Conservation (phyloP, 2,329 filamentous ascomycete species). For the Venturiaceae sp. region DNA sequence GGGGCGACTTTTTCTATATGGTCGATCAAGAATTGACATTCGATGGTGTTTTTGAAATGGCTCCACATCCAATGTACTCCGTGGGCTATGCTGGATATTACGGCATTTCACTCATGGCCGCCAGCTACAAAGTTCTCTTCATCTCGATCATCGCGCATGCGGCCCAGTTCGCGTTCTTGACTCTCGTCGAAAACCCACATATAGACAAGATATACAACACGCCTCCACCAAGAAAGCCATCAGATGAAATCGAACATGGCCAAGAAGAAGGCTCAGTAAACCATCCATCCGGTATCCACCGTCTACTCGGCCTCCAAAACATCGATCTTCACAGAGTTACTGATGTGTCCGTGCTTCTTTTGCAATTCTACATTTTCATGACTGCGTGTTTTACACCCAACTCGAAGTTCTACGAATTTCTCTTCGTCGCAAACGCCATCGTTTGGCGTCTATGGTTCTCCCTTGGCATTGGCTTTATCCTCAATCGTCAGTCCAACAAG, state of each 20-base stretch:
- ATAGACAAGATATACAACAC: constrained; percentile 98
- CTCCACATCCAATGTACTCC: constrained; percentile 97
- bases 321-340: constrained; percentile 82
- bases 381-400: constrained; percentile 69
- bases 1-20: constrained; percentile 98
- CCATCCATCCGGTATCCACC: constrained; percentile 62
- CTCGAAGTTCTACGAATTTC: constrained; percentile 61
- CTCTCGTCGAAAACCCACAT: constrained; percentile 89
- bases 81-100: constrained; percentile 98
- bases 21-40: constrained; percentile 97
- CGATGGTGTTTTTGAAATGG: constrained; percentile 98
- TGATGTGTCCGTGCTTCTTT: constrained; percentile 69
- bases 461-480: constrained; percentile 73
- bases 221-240: constrained; percentile 57
- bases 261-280: constrained; percentile 25
- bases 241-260: constrained; percentile 24
- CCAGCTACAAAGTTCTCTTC: constrained; percentile 94
- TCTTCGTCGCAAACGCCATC: constrained; percentile 75
- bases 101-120: constrained; percentile 94
- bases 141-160: constrained; percentile 93
- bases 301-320: constrained; percentile 73
- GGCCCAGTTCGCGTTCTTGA: constrained; percentile 87
- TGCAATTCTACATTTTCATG: constrained; percentile 65
- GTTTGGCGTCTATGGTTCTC: constrained; percentile 89
- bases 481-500: constrained; percentile 75